Conservation (phyloP, 768 basidiomycete species). For the Hemileccinum rubropunctum region DNA sequence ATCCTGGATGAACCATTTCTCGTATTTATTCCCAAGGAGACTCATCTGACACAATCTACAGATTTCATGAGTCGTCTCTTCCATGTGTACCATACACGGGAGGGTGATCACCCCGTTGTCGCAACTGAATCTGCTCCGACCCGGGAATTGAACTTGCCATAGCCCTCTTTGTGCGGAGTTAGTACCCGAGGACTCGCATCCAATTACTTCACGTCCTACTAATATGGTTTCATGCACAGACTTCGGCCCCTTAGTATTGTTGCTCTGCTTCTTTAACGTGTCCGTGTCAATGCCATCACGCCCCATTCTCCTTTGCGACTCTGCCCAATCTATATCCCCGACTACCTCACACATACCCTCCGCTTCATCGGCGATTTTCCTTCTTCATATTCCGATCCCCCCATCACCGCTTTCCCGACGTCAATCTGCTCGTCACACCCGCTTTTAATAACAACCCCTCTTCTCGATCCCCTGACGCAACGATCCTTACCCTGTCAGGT, state of each 20-base stretch:
- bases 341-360: constrained; percentile 13
- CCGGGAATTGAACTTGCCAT: constrained; percentile 17
- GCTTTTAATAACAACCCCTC: constrained; percentile 28
- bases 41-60: constrained; percentile 18
- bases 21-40: constrained; percentile 8
- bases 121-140: constrained; percentile 30
- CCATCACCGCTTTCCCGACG: constrained; percentile 24
- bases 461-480: constrained; percentile 20
- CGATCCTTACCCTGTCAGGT: constrained; percentile 13
- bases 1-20: constrained; percentile 21
- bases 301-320: constrained; percentile 26
- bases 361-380: constrained; percentile 28
- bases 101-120: constrained; percentile 21
- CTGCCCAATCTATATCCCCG: constrained; percentile 31
- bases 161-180: constrained; percentile 31
- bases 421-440: constrained; percentile 13
- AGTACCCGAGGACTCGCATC: constrained; percentile 29
- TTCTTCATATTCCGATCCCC: constrained; percentile 25
- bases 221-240: constrained; percentile 33
- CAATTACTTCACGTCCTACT: constrained; percentile 32
- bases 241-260: constrained; percentile 28
- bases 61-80: constrained; percentile 3
- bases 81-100: constrained; percentile 11
- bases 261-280: constrained; percentile 29
- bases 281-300: constrained; percentile 30